phyloP scores from a whole-genome alignment of 1,284 basidiomycete species.

The Fistulina hepatica region DNA sequence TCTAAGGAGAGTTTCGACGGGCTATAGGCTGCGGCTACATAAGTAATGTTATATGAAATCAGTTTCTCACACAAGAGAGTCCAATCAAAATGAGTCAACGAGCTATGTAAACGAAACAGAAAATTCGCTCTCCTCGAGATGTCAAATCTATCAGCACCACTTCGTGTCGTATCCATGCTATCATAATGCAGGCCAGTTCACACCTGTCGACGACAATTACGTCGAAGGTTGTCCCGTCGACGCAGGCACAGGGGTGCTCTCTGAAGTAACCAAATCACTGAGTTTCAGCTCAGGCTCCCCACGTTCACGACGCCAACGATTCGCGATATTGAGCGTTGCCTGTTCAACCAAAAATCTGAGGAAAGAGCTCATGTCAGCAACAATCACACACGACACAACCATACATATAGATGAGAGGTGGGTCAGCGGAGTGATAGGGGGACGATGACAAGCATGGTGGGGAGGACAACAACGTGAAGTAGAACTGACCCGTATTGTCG shows the following conservation, averaged over 20 bases:
- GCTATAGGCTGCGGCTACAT: no score
- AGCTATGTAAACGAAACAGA: no score
- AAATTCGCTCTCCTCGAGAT: no score
- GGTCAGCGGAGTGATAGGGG: not conserved
- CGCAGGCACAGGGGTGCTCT: conserved; percentile 26
- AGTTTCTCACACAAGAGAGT: no score
- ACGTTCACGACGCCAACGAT: conserved; percentile 68
- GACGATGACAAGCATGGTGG: not conserved
- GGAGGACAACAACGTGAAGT: conserved; percentile 1
- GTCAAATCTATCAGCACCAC: no score
- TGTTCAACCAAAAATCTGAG: conserved; percentile 64
- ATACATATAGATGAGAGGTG: no score
- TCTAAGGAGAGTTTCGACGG: no score
- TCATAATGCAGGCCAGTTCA: conserved; percentile 3
- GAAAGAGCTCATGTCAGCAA: conserved; percentile 6
- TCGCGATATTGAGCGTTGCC: conserved; percentile 49
- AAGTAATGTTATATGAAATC: no score
- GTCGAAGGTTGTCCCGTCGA: no score
- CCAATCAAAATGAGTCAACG: no score
- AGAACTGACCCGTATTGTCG: conserved; percentile 62
- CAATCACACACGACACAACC: conserved; percentile 2
- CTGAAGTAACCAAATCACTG: conserved; percentile 40
- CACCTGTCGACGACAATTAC: no score
- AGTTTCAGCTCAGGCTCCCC: conserved; percentile 54
- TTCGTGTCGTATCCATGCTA: conserved; percentile 1